A percentile compares a stretch with the other conserved stretches of the same genome.
These are phyloP conservation scores for Arabidopsis arenosa DNA, from an alignment of 345 rosid species.

Conservation along the genomic window DNA sequence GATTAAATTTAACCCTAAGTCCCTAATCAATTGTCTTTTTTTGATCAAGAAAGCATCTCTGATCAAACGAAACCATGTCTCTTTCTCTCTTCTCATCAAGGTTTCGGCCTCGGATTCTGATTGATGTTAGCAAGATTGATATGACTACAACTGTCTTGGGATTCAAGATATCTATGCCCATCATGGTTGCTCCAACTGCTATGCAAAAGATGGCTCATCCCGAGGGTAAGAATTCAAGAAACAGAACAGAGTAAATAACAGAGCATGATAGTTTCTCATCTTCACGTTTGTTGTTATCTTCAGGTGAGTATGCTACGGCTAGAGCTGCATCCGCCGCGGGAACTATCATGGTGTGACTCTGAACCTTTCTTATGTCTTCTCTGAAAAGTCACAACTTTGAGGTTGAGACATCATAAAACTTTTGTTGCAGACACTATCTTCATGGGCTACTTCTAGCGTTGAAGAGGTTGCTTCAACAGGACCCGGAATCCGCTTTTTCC, in stretches of 20 bases:
- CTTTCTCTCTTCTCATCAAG: constrained; percentile 24
- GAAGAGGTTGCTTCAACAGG: constrained; percentile 92
- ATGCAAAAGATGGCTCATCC: constrained; percentile 91
- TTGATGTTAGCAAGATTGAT: constrained; percentile 79
- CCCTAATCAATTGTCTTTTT: background rate
- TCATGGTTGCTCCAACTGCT: constrained; percentile 87
- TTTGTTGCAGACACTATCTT: constrained; percentile 66
- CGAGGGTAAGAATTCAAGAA: constrained; percentile 53
- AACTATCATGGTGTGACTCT: constrained; percentile 65
- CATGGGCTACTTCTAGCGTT: constrained; percentile 86
- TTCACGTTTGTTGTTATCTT: constrained; percentile 8
- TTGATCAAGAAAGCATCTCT: background rate
- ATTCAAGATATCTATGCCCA: constrained; percentile 80
- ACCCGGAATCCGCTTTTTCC: constrained; percentile 83
- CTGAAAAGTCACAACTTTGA: background rate
- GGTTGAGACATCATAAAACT: background rate
- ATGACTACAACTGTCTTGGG: constrained; percentile 68
- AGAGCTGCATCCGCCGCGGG: constrained; percentile 82
- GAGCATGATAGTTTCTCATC: constrained; percentile 16
- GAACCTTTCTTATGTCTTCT: background rate
- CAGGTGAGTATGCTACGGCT: constrained; percentile 84
- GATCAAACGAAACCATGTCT: background rate
- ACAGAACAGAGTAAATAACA: constrained; percentile 7
- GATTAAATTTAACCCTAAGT: background rate
- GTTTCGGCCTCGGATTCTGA: constrained; percentile 79